Evolutionary conservation across 768 basidiomycete species (phyloP).

Genomic region (Chalciporus pseudorubinellus): DNA sequence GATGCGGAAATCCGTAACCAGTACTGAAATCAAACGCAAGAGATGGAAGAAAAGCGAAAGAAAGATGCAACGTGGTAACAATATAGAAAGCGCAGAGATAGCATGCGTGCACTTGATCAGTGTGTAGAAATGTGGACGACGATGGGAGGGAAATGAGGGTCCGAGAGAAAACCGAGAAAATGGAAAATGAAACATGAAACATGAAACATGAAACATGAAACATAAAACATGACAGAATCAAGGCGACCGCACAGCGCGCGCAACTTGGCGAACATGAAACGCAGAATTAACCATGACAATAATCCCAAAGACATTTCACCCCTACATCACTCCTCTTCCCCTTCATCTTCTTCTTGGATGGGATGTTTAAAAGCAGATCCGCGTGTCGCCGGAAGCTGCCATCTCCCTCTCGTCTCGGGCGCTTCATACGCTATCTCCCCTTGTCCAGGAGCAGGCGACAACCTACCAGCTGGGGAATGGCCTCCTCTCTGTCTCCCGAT

Average conservation of each 20-base stretch:
- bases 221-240: slow-evolving; percentile 7
- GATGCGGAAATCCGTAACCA: slow-evolving; percentile 22
- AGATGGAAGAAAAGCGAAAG: slow-evolving; percentile 1
- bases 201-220: no score
- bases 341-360: slow-evolving; percentile 87
- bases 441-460: slow-evolving; percentile 53
- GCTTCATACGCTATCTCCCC: slow-evolving; percentile 47
- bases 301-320: slow-evolving; percentile 7
- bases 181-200: background rate
- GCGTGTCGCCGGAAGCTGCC: slow-evolving; percentile 67
- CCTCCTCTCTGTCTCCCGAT: slow-evolving; percentile 45
- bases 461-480: slow-evolving; percentile 59
- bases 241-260: slow-evolving; percentile 4
- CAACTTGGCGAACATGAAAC: slow-evolving; percentile 9
- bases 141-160: background rate
- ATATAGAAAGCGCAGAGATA: slow-evolving; percentile 5
- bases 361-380: slow-evolving; percentile 68
- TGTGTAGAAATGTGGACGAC: slow-evolving; percentile 16
- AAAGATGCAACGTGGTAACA: background rate
- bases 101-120: slow-evolving; percentile 10
- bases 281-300: slow-evolving; percentile 5
- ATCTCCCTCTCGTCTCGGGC: slow-evolving; percentile 52
- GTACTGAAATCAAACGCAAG: slow-evolving; percentile 14
- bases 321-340: slow-evolving; percentile 57
- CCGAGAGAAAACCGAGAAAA: slow-evolving; percentile 5